Percentiles rank a stretch among this genome's conserved stretches.
Evolutionary conservation across 495 filamentous ascomycete species (phyloP).

Genomic region (Lineolata rhizophorae): DNA sequence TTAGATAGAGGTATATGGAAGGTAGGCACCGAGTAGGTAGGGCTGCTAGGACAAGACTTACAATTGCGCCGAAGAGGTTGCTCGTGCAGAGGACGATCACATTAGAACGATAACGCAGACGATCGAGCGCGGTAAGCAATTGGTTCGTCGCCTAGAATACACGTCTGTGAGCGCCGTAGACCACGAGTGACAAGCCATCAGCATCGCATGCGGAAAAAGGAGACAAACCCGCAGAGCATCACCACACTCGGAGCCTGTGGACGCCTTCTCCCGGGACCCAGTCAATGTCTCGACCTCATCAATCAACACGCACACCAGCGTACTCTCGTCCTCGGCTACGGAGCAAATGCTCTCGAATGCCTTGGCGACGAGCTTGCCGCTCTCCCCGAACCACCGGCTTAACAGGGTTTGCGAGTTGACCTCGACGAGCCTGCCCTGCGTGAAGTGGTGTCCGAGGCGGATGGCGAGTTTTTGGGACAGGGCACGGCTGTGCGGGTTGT

Average conservation of each 20-base stretch:
- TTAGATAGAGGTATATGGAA: too few species aligned
- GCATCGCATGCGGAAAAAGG: slow-evolving; percentile 1
- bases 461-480: slow-evolving; percentile 36
- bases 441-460: slow-evolving; percentile 24
- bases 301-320: slow-evolving; percentile 28
- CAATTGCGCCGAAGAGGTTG: slow-evolving; percentile 24
- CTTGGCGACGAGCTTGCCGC: slow-evolving; percentile 27
- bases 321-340: slow-evolving; percentile 23
- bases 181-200: slow-evolving; percentile 4
- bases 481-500: slow-evolving; percentile 19
- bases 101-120: slow-evolving; percentile 18
- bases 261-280: slow-evolving; percentile 21
- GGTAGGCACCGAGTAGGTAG: not conserved
- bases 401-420: slow-evolving; percentile 28
- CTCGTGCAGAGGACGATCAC: slow-evolving; percentile 30
- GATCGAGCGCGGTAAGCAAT: slow-evolving; percentile 18
- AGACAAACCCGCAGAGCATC: slow-evolving; percentile 25
- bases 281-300: slow-evolving; percentile 35
- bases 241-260: slow-evolving; percentile 23
- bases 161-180: too few species aligned
- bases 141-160: slow-evolving; percentile 26
- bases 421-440: slow-evolving; percentile 24
- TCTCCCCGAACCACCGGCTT: slow-evolving; percentile 33
- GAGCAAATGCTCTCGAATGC: slow-evolving; percentile 26
- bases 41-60: slow-evolving; percentile 5